Base-by-base conservation (phyloP, 805 yeast species). In the Spathaspora gorwiae region DNA sequence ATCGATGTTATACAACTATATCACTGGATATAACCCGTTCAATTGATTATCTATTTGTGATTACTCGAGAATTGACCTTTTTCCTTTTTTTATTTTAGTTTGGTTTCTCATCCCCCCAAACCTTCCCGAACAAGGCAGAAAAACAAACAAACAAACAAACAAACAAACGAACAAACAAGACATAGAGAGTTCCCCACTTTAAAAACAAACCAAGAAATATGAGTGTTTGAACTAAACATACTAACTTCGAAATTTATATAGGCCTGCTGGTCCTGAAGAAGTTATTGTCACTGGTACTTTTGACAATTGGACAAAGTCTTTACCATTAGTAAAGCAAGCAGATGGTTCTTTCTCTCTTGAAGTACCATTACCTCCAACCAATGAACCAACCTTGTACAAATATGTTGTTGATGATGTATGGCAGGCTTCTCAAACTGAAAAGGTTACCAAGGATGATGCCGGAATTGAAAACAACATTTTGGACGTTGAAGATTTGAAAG, bases 361-460 rank as follows among this genome's bases (percentile, higher is more conserved):
- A 3, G 70, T 81, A 43, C 88, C 88, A 19, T 68, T 81, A 42
- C 69, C 70, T 14, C 41, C 65, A n/a, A 62, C 68, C 27, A 68
- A 56, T 19, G 70, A 61, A 42, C 68, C 68, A 54, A 59, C 80
- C 35, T 62, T 67, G 19, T 81, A 75, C 67, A 81, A 81, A 66
- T 84, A 78, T 57, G 77, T 84, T 46, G 90, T 84, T 37, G 90
- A 84, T 59, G 88, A 83, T 39, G 76, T 75, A 39, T 84, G 90
- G 90, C 57, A 61, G 24, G 70, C 72, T 24, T 66, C 72, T 14
- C 59, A 61, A 1, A 43, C 53, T 31, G 73, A 75, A 49, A 63
- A 63, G 37, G 61, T 66, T 27, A 75, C 75, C 46, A 67, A 63
- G 35, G 84, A 79, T 54, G 73, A 61, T 9, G 58, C 66, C 34